These are phyloP conservation scores for Wallacemonas collosoma DNA, from an alignment of 208 protist genomes.

Conservation along the genomic window DNA sequence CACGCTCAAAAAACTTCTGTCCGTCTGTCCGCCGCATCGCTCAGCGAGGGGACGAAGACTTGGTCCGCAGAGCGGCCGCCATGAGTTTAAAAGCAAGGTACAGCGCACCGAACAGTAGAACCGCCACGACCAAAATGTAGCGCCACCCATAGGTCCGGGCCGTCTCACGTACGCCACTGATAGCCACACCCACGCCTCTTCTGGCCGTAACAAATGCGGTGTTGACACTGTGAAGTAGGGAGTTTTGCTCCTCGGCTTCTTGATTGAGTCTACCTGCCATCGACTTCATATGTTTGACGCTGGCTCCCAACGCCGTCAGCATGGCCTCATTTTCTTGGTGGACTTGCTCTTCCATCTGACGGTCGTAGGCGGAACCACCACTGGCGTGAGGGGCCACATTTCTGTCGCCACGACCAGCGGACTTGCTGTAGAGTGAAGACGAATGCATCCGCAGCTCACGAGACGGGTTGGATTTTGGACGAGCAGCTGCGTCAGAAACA, in stretches of 20 bases:
- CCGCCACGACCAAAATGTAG: constrained; percentile 43
- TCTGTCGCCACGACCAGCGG: neutral
- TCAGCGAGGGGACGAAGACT: neutral
- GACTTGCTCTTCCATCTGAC: constrained; percentile 70
- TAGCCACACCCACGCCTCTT: constrained; percentile 55
- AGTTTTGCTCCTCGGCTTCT: constrained; percentile 79
- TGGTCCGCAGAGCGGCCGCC: neutral
- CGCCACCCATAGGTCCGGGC: constrained; percentile 65
- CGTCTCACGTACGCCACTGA: constrained; percentile 50
- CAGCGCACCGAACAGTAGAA: constrained; percentile 42
- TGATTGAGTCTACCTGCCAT: constrained; percentile 56
- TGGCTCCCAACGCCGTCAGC: constrained; percentile 61
- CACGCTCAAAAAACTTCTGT: neutral
- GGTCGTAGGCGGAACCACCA: constrained; percentile 16
- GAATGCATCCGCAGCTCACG: constrained; percentile 51
- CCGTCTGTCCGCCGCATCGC: too few relatives aligned
- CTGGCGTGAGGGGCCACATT: neutral
- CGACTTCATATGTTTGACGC: constrained; percentile 60
- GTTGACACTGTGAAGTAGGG: constrained; percentile 49
- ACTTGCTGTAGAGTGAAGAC: constrained; percentile 46
- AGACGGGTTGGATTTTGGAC: neutral
- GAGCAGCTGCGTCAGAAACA: neutral
- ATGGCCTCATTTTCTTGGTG: constrained; percentile 81
- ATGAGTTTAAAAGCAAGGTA: constrained; percentile 23
- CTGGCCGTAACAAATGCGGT: constrained; percentile 51